These are phyloP conservation scores for Aspergillus tanneri DNA, from an alignment of 2,329 filamentous ascomycete species.

Conservation along the genomic window DNA sequence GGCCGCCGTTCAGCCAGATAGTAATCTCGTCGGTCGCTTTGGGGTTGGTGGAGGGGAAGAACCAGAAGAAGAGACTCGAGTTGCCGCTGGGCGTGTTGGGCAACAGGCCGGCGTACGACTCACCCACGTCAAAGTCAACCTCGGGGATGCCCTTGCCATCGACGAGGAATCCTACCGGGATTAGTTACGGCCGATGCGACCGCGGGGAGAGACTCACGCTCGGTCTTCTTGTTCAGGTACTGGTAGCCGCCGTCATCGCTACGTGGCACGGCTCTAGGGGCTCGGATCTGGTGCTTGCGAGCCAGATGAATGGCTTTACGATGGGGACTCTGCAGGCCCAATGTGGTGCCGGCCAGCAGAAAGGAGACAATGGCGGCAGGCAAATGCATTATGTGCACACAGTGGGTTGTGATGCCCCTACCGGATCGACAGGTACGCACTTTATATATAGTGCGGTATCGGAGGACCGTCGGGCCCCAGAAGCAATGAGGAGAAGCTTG, in stretches of 20 bases:
- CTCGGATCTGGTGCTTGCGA: background rate
- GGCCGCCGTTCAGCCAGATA: conserved; percentile 52
- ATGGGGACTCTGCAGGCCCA: conserved; percentile 23
- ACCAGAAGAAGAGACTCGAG: conserved; percentile 52
- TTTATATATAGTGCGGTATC: too few relatives aligned
- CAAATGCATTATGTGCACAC: conserved; percentile 6
- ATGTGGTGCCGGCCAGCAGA: conserved; percentile 10
- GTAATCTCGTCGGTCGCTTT: conserved; percentile 42
- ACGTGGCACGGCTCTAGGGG: background rate
- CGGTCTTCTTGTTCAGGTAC: conserved; percentile 9
- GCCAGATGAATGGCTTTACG: conserved; percentile 12
- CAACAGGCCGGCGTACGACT: conserved; percentile 49
- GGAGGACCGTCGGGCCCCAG: too few relatives aligned
- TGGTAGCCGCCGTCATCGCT: background rate
- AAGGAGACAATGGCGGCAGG: conserved; percentile 6
- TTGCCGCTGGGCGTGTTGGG: conserved; percentile 49
- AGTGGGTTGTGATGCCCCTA: background rate
- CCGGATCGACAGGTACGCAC: background rate
- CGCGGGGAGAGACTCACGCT: conserved; percentile 2
- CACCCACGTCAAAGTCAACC: conserved; percentile 64
- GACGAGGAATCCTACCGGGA: conserved; percentile 58
- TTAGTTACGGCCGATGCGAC: background rate
- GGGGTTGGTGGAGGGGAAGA: conserved; percentile 47
- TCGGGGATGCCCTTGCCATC: conserved; percentile 65
- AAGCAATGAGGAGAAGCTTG: too few relatives aligned